A percentile compares a stretch with the other conserved stretches of the same genome.
phyloP scores from a whole-genome alignment of 2,329 filamentous ascomycete genomes.

The Verticillium tricorpus region DNA sequence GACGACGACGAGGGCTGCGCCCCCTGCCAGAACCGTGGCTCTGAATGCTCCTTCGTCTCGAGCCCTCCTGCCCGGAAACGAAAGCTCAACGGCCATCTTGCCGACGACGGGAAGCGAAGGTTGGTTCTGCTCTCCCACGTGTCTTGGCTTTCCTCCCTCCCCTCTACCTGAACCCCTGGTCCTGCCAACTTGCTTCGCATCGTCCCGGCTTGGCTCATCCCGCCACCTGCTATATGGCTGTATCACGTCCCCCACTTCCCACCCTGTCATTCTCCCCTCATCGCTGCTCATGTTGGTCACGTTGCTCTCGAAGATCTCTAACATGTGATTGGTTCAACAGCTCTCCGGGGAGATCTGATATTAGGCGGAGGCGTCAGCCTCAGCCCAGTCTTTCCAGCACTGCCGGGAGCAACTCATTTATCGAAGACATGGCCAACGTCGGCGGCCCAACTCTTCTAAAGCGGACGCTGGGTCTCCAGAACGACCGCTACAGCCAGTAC shows the following conservation, averaged over 20 bases:
- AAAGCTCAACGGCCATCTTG: conserved; percentile 63
- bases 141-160: background rate
- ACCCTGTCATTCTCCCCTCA: conserved; percentile 3
- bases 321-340: conserved; percentile 48
- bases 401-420: conserved; percentile 56
- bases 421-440: conserved; percentile 68
- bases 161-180: background rate
- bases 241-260: background rate
- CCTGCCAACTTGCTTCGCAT: background rate
- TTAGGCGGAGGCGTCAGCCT: conserved; percentile 47
- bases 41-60: conserved; percentile 74
- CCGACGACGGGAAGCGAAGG: conserved; percentile 67
- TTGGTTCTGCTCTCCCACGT: conserved; percentile 36
- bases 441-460: conserved; percentile 62
- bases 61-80: conserved; percentile 76
- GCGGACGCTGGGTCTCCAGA: conserved; percentile 69
- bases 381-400: conserved; percentile 58
- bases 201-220: background rate
- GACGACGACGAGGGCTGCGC: conserved; percentile 70
- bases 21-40: conserved; percentile 71
- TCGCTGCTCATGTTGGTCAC: conserved; percentile 7
- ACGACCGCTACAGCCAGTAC: conserved; percentile 76
- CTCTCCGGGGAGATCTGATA: conserved; percentile 52
- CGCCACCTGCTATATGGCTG: background rate
- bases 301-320: conserved; percentile 26